These are phyloP conservation scores for Irpex rosettiformis DNA, from an alignment of 1,284 basidiomycete species.

Conservation along the genomic window DNA sequence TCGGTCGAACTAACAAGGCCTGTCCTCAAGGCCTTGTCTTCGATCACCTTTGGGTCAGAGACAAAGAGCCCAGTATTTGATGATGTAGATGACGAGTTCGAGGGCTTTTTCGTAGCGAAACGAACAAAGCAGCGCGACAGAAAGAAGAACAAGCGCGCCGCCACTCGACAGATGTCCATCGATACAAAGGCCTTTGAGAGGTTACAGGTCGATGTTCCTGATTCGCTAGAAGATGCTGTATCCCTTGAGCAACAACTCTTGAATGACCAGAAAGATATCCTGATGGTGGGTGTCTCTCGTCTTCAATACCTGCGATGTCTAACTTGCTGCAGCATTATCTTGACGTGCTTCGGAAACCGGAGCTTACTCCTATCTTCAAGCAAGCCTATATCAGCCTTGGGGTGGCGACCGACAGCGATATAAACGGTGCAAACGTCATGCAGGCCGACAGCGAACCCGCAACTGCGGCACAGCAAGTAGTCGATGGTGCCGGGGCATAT, in stretches of 20 bases:
- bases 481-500: conserved; percentile 14
- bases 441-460: no score
- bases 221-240: conserved; percentile 21
- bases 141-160: conserved; percentile 8
- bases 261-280: conserved; percentile 21
- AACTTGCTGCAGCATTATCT: conserved; percentile 17
- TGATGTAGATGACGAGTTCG: conserved; percentile 4
- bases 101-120: conserved; percentile 7
- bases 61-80: background rate
- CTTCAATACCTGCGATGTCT: background rate
- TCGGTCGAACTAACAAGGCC: conserved; percentile 10
- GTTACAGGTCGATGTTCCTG: conserved; percentile 26
- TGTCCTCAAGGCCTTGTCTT: background rate
- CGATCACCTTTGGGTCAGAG: conserved; percentile 1
- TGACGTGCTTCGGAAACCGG: conserved; percentile 19
- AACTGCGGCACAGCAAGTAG: background rate
- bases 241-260: conserved; percentile 20
- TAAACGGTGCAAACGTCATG: background rate
- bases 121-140: conserved; percentile 8
- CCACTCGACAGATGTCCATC: conserved; percentile 4
- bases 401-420: background rate
- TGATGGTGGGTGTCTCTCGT: conserved; percentile 25
- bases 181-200: conserved; percentile 27
- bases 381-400: conserved; percentile 17
- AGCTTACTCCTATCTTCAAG: conserved; percentile 17